Evolutionary conservation across 2,329 filamentous ascomycete genomes (phyloP).

Genomic region (Incumbomyces lentus): DNA sequence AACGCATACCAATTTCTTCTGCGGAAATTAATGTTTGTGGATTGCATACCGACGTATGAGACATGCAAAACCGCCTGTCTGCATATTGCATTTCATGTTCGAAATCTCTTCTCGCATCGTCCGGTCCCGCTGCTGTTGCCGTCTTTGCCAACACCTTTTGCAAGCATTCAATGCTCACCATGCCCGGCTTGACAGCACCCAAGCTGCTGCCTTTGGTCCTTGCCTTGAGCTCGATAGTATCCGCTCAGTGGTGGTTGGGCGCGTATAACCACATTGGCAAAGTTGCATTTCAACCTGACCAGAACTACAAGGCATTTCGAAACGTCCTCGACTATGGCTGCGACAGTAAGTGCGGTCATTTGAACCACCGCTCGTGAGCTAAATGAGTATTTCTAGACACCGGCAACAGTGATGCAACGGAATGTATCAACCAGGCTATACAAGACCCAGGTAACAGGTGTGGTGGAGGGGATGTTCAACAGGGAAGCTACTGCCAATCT

Average conservation of each 20-base stretch:
- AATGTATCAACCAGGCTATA: constrained; percentile 68
- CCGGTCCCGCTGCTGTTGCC: neutral
- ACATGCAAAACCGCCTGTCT: neutral
- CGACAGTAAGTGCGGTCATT: constrained; percentile 18
- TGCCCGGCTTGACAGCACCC: constrained; percentile 1
- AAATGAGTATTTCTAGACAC: constrained; percentile 29
- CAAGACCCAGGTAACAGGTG: constrained; percentile 58
- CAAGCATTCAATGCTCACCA: neutral
- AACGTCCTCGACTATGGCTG: constrained; percentile 65
- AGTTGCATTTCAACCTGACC: constrained; percentile 21
- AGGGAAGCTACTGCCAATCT: constrained; percentile 51
- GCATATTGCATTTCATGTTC: neutral
- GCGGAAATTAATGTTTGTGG: neutral
- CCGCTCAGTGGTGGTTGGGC: constrained; percentile 25
- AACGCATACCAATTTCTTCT: neutral
- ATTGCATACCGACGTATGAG: neutral
- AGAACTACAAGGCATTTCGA: constrained; percentile 49
- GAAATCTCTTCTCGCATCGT: neutral
- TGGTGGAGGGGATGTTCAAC: constrained; percentile 40
- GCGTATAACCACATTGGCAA: constrained; percentile 26
- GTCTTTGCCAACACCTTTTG: neutral
- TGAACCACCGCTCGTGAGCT: neutral
- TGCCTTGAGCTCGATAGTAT: constrained; percentile 5
- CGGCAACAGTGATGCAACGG: constrained; percentile 63
- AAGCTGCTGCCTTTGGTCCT: constrained; percentile 7